Base-by-base conservation (phyloP, 441 rosid species). In the Mallotus repandus region DNA sequence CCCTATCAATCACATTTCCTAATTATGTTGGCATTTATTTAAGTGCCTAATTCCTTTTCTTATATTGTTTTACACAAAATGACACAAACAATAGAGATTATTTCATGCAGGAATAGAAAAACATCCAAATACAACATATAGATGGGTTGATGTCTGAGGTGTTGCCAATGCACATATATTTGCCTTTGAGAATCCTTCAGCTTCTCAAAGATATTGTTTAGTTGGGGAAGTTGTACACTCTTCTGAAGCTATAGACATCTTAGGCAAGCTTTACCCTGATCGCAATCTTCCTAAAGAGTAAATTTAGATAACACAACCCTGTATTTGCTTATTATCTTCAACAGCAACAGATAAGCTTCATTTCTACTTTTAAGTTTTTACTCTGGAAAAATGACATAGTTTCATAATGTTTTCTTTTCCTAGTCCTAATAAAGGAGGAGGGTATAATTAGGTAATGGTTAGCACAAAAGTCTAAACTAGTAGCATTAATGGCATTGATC, bases 161-260 rank as follows among this genome's bases (percentile, higher is more conserved):
- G 81, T 78, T 52, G 77, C 84, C 4, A 32, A 32, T 32, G 38
- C 38, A 62, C 85, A 82, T 60, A 68, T 84, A 57, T 74, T 38
- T 19, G 82, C 85, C 4, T 72, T 74, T 12, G 83, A 82, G 76
- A 60, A 54, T 67, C 77, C 78, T 55, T 72, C 77, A 38, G 83
- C 88, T 45, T 19, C 32, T 25, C 83, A 83, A 16, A 72, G 88
- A 77, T 84, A 82, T 58, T 80, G 78, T 48, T 43, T 78, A 48
- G 82, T 63, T 13, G 84, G 70, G 55, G 18, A 46, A 56, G 73
- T 50, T 49, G 8, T 67, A 6, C 79, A 73, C 43, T 35, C 50
- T 43, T 73, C 74, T 11, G 80, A 82, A 56, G 71, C 46, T 48
- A 18, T 74, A 63, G 41, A 77, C 71, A 78, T 73, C 12, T 29